Base-by-base conservation (phyloP, 2,329 filamentous ascomycete genomes). In the Microcera coccophila region DNA sequence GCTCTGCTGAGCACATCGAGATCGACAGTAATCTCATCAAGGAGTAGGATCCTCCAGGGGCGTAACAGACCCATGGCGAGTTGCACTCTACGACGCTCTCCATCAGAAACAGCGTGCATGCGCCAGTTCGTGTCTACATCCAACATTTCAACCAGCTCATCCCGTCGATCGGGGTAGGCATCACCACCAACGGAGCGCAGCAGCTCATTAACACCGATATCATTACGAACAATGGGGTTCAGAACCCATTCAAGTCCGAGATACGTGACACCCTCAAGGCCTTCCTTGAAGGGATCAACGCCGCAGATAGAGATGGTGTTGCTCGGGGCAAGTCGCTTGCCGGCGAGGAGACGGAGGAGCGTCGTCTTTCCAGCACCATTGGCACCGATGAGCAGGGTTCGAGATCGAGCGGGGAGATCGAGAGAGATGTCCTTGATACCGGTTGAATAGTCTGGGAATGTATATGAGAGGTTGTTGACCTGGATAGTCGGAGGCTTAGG, bases 351-450 rank as follows among this genome's bases (percentile, higher is more conserved):
- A 47, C 90, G 90, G 36, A 98, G 84, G 44, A 98, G 83, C 1
- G 93, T 98, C 8, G 93, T 97, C 72, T 98, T 98, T 53, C 93
- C 93, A 16, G 93, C 91, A 50, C 93, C 93, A 67, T 98, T 98
- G 64, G 93, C 91, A 58, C 93, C 93, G 61, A 97, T 94, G 31
- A 97, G 77, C 12, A 97, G 79, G 2, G 91, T 95, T 48, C 93
- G 85, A 46, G 87, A 93, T 44, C 85, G 82, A 0, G 88, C 74
- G 3, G 93, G 91, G 18, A 97, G 80, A 47, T 82, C 73, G 41
- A 98, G 78, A 19, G 71, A 74, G 57, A 98, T 78, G 65, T 90
- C 69, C 38, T 76, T 71, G 22, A 98, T 74, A 43, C 91, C 93
- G n/a, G 77, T 79, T 34, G 84, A 83, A 62, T 86, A 84, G 73